Conservation (phyloP, 2,329 filamentous ascomycete genomes). For the Botrytis fragariae region DNA sequence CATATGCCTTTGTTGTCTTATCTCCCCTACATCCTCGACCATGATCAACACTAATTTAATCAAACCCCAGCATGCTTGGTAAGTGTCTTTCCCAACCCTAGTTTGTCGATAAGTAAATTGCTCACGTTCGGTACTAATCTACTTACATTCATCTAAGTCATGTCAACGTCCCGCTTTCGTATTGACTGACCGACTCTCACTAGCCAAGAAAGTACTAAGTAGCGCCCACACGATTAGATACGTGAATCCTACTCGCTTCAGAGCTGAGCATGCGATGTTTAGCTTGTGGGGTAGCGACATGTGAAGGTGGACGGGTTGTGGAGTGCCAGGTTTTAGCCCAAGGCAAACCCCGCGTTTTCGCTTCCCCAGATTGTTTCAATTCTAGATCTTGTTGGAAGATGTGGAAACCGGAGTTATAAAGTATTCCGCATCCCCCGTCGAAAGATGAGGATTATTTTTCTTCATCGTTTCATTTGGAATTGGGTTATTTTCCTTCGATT, state of each 20-base stretch:
- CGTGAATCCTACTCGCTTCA: background rate
- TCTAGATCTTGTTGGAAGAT: background rate
- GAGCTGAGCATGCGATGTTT: background rate
- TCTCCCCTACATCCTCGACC: too few species aligned
- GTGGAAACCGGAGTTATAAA: background rate
- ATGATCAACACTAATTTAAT: background rate
- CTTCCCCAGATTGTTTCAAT: constrained; percentile 3
- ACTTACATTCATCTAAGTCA: background rate
- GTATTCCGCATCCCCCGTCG: background rate
- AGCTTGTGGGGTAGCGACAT: background rate
- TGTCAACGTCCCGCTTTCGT: background rate
- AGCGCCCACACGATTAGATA: background rate
- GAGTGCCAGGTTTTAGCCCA: background rate
- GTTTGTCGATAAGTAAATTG: background rate
- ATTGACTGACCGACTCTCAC: background rate
- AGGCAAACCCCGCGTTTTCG: constrained; percentile 4
- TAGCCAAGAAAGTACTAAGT: background rate
- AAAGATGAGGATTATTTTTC: background rate
- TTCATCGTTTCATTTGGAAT: background rate
- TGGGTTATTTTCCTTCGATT: background rate
- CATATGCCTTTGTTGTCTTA: background rate
- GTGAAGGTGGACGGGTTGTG: background rate
- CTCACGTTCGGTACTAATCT: background rate
- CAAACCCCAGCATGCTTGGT: background rate
- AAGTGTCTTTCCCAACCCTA: background rate